These are phyloP conservation scores for Phytophthora syringae DNA, from an alignment of 352 stramenopile species.

Conservation along the genomic window DNA sequence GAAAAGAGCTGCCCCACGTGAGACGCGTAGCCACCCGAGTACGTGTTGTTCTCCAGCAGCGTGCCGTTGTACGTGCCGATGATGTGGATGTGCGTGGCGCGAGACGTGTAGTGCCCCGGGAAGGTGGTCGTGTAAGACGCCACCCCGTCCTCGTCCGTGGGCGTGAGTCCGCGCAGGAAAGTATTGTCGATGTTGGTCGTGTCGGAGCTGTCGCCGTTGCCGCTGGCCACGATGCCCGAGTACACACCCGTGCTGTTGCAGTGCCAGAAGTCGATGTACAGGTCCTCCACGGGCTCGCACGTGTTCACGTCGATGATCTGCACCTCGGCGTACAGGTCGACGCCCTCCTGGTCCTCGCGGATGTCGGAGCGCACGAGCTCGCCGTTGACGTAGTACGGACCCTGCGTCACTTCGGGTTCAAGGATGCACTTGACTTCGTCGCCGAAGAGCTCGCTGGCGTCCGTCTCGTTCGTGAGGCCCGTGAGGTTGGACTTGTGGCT, in stretches of 20 bases:
- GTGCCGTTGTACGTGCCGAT: slow-evolving; percentile 30
- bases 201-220: too few relatives aligned
- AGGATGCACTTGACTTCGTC: slow-evolving; percentile 37
- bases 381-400: too few relatives aligned
- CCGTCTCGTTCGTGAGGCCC: too few relatives aligned
- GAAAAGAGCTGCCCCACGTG: slow-evolving; percentile 29
- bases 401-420: slow-evolving; percentile 29
- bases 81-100: slow-evolving; percentile 22
- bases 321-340: too few relatives aligned
- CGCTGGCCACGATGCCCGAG: too few relatives aligned
- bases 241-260: too few relatives aligned
- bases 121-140: slow-evolving; percentile 21
- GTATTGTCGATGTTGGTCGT: slow-evolving; percentile 20
- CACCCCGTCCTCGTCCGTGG: slow-evolving; percentile 15
- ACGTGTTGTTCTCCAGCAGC: slow-evolving; percentile 27
- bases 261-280: too few relatives aligned
- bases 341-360: slow-evolving; percentile 25
- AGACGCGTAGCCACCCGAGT: slow-evolving; percentile 13
- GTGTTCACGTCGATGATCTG: too few relatives aligned
- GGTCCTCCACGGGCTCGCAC: slow-evolving; percentile 25
- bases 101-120: too few relatives aligned
- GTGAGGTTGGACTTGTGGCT: too few relatives aligned
- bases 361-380: slow-evolving; percentile 28
- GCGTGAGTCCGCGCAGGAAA: slow-evolving; percentile 15
- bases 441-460: too few relatives aligned